Evolutionary conservation across 2,329 filamentous ascomycete species (phyloP), one percentile per base, ranked within the genome.

Genomic region (Ophiostoma perfectum): DNA sequence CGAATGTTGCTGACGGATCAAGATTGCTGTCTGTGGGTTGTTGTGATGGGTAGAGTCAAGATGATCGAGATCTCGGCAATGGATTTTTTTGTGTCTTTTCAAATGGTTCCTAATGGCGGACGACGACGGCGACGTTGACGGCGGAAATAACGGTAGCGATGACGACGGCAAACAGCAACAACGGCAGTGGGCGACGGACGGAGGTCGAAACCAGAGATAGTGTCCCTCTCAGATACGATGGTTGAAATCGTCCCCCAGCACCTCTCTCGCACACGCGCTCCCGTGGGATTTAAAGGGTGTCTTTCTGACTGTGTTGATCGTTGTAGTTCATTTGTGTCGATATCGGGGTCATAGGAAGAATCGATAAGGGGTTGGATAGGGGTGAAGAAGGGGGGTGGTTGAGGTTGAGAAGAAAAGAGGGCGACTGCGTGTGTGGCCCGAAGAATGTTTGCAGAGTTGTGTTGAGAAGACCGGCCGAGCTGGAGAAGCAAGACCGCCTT

Each of bases 221-320:
- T 70, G 73, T 72, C 76, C 76, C 76, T 78, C 77, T 75, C 79
- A 81, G 81, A 79, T 68, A 81, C 80, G 83, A 86, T 84, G 80
- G 82, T 86, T 85, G 84, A 86, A 81, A 85, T 84, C 82, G 82
- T 78, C 70, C 72, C 71, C 79, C 80, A 77, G 72, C 79, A 80
- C 77, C 83, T 86, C 83, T 79, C 84, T 85, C 83, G 82, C 83
- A 81, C 83, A 82, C 83, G 81, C 82, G 81, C 82, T 86, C 84
- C 84, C 86, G 86, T 88, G 82, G 82, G 83, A 80, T 86, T 89
- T 86, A 89, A 88, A 89, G 87, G 83, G 86, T 88, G 85, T 83
- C 84, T 82, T 80, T 80, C 79, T 81, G 82, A 82, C 81, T 82
- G 72, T 80, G 77, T 72, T 77, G 75, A 73, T 76, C 78, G 79